A percentile compares a stretch with the other conserved stretches of the same genome.
Evolutionary conservation across 148 eudicot genomes (phyloP).

Genomic region (Rhododendron williamsianum): DNA sequence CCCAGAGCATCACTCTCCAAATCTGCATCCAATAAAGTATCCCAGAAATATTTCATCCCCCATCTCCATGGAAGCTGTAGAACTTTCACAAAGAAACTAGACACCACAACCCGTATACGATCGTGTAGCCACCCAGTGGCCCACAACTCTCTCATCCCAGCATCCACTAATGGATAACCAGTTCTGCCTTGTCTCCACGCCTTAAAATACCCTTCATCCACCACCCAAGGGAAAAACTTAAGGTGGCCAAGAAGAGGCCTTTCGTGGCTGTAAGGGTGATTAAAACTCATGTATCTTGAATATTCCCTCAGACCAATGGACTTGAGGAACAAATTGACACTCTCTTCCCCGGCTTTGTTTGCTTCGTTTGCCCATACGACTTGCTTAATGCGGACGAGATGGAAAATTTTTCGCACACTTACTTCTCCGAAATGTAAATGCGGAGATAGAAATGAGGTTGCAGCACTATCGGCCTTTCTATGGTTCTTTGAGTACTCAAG

Average conservation of each 20-base stretch:
- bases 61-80: constrained; percentile 98
- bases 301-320: constrained; percentile 93
- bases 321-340: constrained; percentile 90
- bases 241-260: constrained; percentile 85
- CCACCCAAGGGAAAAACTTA: constrained; percentile 92
- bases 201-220: constrained; percentile 80
- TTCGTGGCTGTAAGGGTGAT: constrained; percentile 93
- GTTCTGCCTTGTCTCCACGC: constrained; percentile 99
- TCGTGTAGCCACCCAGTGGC: constrained; percentile 99
- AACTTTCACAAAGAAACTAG: constrained; percentile 98
- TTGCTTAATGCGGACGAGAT: constrained; percentile 77
- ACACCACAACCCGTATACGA: constrained; percentile 85
- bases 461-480: constrained; percentile 93
- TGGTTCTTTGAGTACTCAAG: constrained; percentile 79
- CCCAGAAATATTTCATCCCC: constrained; percentile 99
- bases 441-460: constrained; percentile 96
- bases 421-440: constrained; percentile 96
- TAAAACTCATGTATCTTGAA: constrained; percentile 91
- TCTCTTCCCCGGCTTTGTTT: constrained; percentile 79
- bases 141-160: constrained; percentile 99
- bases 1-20: constrained; percentile 99
- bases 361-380: constrained; percentile 93
- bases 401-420: constrained; percentile 85
- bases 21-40: constrained; percentile 94
- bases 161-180: constrained; percentile 99